phyloP scores from a whole-genome alignment of 768 basidiomycete genomes.

The Panaeolus papilionaceus region DNA sequence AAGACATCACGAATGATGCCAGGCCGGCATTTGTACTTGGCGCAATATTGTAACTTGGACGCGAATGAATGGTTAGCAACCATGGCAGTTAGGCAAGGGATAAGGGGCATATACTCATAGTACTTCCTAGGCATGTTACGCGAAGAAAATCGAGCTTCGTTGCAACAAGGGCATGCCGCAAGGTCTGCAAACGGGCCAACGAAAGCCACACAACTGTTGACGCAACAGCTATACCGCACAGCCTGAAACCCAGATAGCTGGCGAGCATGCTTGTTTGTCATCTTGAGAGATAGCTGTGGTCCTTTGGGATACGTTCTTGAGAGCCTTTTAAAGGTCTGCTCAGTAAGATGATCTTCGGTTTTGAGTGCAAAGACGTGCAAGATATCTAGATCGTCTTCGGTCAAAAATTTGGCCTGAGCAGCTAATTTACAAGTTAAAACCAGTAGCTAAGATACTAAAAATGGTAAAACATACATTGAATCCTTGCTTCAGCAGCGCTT shows the following conservation, averaged over 20 bases:
- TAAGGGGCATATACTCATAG: slow-evolving; percentile 43
- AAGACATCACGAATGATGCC: slow-evolving; percentile 40
- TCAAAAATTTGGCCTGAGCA: background rate
- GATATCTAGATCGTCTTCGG: background rate
- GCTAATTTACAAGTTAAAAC: background rate
- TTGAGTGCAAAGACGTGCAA: background rate
- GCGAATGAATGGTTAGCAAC: slow-evolving; percentile 28
- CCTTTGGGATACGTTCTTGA: background rate
- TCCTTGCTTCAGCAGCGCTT: background rate
- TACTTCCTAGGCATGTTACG: slow-evolving; percentile 27
- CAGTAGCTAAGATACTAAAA: too few species aligned
- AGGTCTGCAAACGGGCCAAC: slow-evolving; percentile 30
- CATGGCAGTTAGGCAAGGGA: slow-evolving; percentile 31
- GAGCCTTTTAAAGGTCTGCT: slow-evolving; percentile 1
- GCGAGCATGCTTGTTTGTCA: slow-evolving; percentile 13
- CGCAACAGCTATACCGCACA: slow-evolving; percentile 8
- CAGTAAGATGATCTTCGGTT: slow-evolving; percentile 7
- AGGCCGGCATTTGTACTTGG: slow-evolving; percentile 28
- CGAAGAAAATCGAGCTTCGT: slow-evolving; percentile 20
- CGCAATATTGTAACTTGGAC: slow-evolving; percentile 19
- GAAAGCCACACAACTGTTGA: slow-evolving; percentile 18
- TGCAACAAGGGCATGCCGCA: slow-evolving; percentile 37
- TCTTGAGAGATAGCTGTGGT: background rate
- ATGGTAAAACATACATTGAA: background rate
- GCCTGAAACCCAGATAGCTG: slow-evolving; percentile 6